Conservation (phyloP, 139 green algal species). For the Tetraselmis chui region DNA sequence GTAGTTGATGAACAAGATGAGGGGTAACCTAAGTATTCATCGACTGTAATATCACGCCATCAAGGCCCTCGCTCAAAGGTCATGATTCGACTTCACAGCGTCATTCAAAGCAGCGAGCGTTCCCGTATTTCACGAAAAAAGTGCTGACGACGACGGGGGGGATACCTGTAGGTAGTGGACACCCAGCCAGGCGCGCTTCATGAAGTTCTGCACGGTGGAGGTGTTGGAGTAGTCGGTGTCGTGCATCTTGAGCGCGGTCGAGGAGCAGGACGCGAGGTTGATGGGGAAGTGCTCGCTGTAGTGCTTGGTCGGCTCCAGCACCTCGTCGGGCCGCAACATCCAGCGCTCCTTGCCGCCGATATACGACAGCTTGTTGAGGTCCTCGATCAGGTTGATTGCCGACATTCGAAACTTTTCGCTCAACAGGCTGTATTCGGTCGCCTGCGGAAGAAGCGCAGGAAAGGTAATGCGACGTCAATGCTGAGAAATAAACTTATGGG, state of each 20-base stretch:
- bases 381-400: neutral
- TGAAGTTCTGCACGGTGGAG: neutral
- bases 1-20: too few species aligned
- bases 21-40: too few species aligned
- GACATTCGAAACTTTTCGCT: neutral
- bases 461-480: too few species aligned
- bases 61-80: too few species aligned
- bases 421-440: neutral
- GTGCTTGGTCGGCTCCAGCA: neutral
- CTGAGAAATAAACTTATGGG: too few species aligned
- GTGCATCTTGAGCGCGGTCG: neutral
- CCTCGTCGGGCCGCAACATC: neutral
- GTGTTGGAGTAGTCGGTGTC: neutral
- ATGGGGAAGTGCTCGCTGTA: neutral
- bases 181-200: neutral
- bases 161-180: neutral
- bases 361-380: neutral
- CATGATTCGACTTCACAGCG: too few species aligned
- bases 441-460: too few species aligned
- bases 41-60: too few species aligned
- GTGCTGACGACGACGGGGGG: neutral
- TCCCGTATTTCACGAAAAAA: too few species aligned
- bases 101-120: too few species aligned
- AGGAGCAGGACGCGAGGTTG: neutral
- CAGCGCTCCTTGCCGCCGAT: neutral